Percentiles rank a stretch among this genome's conserved stretches.
Conservation (phyloP, 805 yeast genomes). For the Spencermartinsiella europaea region DNA sequence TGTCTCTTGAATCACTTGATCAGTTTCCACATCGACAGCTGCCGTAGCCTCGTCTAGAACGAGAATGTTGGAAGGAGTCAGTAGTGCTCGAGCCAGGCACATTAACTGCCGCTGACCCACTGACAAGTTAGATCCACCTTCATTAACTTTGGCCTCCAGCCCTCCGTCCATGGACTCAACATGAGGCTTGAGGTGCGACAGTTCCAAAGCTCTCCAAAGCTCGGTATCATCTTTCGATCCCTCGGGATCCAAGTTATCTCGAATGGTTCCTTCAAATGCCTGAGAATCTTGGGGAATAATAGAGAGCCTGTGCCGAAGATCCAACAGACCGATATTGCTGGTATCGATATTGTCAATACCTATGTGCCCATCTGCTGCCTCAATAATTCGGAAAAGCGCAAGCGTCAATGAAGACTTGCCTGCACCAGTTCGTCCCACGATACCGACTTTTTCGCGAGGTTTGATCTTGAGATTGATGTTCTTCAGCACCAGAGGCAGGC, state of each 20-base stretch:
- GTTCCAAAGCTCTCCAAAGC: constrained; percentile 74
- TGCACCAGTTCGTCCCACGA: constrained; percentile 97
- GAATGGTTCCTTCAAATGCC: constrained; percentile 78
- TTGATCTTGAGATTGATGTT: constrained; percentile 58
- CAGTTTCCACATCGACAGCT: constrained; percentile 85
- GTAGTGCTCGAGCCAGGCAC: constrained; percentile 79
- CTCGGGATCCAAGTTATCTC: constrained; percentile 86
- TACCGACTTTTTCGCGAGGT: constrained; percentile 82
- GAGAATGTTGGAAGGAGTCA: constrained; percentile 66
- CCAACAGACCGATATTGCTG: constrained; percentile 63
- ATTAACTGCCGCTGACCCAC: constrained; percentile 84
- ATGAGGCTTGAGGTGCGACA: constrained; percentile 72
- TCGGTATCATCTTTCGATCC: constrained; percentile 61
- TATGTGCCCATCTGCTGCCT: constrained; percentile 65
- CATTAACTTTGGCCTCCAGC: constrained; percentile 53
- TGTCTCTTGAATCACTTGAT: constrained; percentile 71
- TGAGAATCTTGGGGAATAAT: constrained; percentile 95
- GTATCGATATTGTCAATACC: constrained; percentile 68
- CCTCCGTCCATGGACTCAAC: constrained; percentile 49
- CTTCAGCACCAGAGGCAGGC: constrained; percentile 72
- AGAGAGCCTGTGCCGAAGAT: constrained; percentile 68
- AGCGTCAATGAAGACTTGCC: constrained; percentile 85
- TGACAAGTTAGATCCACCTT: constrained; percentile 82
- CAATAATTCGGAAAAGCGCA: constrained; percentile 81
- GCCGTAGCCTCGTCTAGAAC: constrained; percentile 89